Evolutionary conservation across 768 basidiomycete species (phyloP), one percentile per base, ranked within the genome.

Genomic region (Boletus tomentosulus): DNA sequence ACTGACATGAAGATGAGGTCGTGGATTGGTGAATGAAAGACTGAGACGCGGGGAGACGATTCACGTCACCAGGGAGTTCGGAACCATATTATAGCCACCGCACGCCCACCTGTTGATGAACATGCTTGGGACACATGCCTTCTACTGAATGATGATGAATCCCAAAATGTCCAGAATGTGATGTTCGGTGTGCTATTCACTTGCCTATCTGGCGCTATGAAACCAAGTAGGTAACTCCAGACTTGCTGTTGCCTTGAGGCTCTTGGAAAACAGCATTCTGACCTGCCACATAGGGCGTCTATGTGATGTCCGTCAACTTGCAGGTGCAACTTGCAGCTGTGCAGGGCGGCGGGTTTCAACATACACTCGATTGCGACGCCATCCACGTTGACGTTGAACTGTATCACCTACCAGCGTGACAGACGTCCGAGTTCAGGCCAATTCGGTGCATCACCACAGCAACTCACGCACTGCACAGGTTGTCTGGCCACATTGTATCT

Each of bases 91-190:
- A 12, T 1, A 6, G n/a, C 16, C 30, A 19, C 45, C 48, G 8
- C 59, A 13, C 15, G 57, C 24, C 50, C 55, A 22, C 47, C 50
- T 50, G 58, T 30, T 52, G 35, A 44, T 37, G 37, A 24, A 30
- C 49, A n/a, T 28, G 52, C 44, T 22, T 4, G 28, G n/a, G 39
- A 28, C 11, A 27, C 38, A 4, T 30, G 31, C 31, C 9, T 34
- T 19, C 12, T 12, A 50, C 24, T 12, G 12, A n/a, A 44, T 13
- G 6, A 27, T 25, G 46, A 25, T 27, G 19, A 3, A 13, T n/a
- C 37, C 37, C 11, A 34, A 47, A 37, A 45, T 12, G n/a, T 37
- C n/a, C n/a, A n/a, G n/a, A n/a, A n/a, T n/a, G n/a, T n/a, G n/a
- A n/a, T n/a, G n/a, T n/a, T n/a, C n/a, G 8, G 31, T 33, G 43